These are phyloP conservation scores for Phaseolus coccineus DNA, from an alignment of 331 rosid species.

Conservation along the genomic window DNA sequence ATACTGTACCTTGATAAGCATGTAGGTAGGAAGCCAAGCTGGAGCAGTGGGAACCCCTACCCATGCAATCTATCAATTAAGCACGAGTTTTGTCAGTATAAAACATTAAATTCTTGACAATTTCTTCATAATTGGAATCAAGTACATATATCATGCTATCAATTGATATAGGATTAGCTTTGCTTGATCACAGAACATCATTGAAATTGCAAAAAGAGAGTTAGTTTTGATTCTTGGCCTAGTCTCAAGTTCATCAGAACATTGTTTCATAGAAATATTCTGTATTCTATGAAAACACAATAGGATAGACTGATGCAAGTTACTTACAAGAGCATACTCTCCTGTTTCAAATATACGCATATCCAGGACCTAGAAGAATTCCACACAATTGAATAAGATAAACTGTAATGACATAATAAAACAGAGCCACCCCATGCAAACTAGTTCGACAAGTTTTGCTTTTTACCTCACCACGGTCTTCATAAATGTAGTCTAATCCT, in stretches of 20 bases:
- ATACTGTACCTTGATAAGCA: constrained; percentile 85
- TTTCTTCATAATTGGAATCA: constrained; percentile 2
- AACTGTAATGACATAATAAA: constrained; percentile 18
- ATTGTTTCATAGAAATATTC: background rate
- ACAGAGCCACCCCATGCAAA: background rate
- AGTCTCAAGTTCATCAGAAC: background rate
- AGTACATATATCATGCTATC: constrained; percentile 11
- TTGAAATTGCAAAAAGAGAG: background rate
- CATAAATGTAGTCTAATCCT: constrained; percentile 94
- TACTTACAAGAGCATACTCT: constrained; percentile 88
- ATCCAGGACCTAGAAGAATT: constrained; percentile 73
- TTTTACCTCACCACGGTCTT: constrained; percentile 96
- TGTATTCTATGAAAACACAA: background rate
- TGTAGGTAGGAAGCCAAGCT: constrained; percentile 96
- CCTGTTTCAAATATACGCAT: constrained; percentile 91
- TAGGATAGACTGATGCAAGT: background rate
- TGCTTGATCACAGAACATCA: constrained; percentile 21
- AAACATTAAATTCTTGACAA: background rate
- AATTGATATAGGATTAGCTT: constrained; percentile 1
- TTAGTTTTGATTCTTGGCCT: background rate
- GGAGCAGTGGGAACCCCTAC: constrained; percentile 97
- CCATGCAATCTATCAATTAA: constrained; percentile 77
- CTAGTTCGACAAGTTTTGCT: background rate
- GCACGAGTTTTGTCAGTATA: constrained; percentile 20
- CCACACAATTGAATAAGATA: constrained; percentile 13